Evolutionary conservation across 495 filamentous ascomycete species (phyloP).

Genomic region (Penicillium dipodomyicola): DNA sequence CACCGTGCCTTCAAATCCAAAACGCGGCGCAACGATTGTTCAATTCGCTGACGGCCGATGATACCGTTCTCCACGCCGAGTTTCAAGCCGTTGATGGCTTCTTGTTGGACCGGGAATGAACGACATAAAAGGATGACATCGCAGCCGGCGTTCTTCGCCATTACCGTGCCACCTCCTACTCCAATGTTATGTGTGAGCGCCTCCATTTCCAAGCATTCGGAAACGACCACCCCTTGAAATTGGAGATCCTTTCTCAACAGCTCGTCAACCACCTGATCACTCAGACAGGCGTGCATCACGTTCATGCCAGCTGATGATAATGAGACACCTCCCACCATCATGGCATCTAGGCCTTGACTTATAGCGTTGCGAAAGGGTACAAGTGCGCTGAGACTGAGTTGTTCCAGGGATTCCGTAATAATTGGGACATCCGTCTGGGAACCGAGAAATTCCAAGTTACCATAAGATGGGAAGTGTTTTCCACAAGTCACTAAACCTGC

Average conservation of each 20-base stretch:
- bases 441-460: slow-evolving; percentile 86
- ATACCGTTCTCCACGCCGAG: slow-evolving; percentile 82
- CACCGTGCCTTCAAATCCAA: slow-evolving; percentile 71
- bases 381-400: slow-evolving; percentile 77
- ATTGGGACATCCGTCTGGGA: slow-evolving; percentile 84
- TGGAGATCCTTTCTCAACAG: slow-evolving; percentile 76
- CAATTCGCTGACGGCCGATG: slow-evolving; percentile 70
- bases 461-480: slow-evolving; percentile 92
- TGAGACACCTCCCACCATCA: slow-evolving; percentile 90
- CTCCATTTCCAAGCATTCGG: slow-evolving; percentile 94
- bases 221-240: slow-evolving; percentile 88
- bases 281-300: slow-evolving; percentile 88
- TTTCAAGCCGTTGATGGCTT: slow-evolving; percentile 81
- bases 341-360: slow-evolving; percentile 75
- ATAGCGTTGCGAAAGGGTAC: slow-evolving; percentile 88
- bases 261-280: slow-evolving; percentile 85
- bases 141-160: slow-evolving; percentile 91
- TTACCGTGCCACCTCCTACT: slow-evolving; percentile 86
- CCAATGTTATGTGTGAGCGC: slow-evolving; percentile 86
- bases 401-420: slow-evolving; percentile 86
- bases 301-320: slow-evolving; percentile 84
- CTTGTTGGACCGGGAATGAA: slow-evolving; percentile 79
- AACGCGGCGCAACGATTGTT: slow-evolving; percentile 69
- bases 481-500: slow-evolving; percentile 81
- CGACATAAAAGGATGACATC: slow-evolving; percentile 83